Base-by-base conservation (phyloP, 208 protist genomes). In the Balamuthia mandrillaris region DNA sequence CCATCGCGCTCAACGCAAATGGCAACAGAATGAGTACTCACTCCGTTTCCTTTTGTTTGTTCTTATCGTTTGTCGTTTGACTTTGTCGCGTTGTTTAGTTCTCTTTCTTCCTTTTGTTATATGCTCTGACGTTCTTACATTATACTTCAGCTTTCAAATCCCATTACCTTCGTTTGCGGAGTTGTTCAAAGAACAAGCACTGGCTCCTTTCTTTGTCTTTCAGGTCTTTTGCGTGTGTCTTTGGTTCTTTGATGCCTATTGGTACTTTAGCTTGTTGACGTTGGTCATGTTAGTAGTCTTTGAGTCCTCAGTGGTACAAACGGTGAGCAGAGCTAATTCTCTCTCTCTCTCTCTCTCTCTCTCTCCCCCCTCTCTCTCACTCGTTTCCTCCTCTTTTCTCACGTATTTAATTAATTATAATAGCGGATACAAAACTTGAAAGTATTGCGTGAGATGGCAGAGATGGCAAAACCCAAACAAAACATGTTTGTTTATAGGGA, bases 161-260 rank as follows among this genome's bases (percentile, higher is more conserved):
- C 78, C 78, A 3, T 29, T 84, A 35, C 78, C 78, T 18, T 5
- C 37, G 54, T 84, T 84, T 27, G 51, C 41, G 78, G 78, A 84
- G 21, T 42, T 84, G 39, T 84, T 60, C 24, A 9, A 51, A 39
- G 78, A 84, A 45, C 78, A 84, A 45, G 78, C 78, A 18, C 39
- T 84, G 5, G 78, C 52, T 5, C 98, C 98, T 16, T 99, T 99
- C 90, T 99, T 99, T 88, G 96, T 99, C 1, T 99, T 99, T 84
- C 98, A 99, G 91, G 96, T 98, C 91, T 98, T 97, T 86, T 98
- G 96, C 86, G 94, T 88, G 3, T 39, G 82, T 27, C 66, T 86
- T 1, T 89, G 81, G 86, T 87, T 45, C 42, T 44, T 89, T 33
- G 83, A 87, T 72, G 82, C 72, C 2, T 89, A 85, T 63, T 85